Conservation (phyloP, 371 early-diverging fungal species). For the Chytridium lagenaria region DNA sequence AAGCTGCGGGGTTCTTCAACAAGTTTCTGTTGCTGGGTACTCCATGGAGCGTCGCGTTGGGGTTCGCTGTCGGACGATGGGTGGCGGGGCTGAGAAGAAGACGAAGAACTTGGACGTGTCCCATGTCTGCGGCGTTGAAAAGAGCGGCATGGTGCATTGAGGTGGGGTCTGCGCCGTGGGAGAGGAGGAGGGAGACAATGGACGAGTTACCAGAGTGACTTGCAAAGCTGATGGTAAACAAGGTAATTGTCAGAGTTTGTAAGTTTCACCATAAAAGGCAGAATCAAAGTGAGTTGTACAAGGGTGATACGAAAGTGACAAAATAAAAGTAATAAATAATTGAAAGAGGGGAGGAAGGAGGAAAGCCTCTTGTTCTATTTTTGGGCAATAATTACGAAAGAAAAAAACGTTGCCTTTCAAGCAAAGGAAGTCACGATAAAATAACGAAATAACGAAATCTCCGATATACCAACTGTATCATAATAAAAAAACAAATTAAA, state of each 20-base stretch:
- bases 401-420: too few species aligned
- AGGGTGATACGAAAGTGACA: too few species aligned
- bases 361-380: too few species aligned
- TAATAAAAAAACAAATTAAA: background rate
- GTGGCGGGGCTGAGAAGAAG: background rate
- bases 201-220: background rate
- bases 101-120: background rate
- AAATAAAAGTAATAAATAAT: background rate
- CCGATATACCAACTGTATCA: too few species aligned
- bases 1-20: background rate
- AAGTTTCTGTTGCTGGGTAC: background rate
- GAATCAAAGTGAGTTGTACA: too few species aligned
- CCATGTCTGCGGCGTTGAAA: constrained; percentile 3
- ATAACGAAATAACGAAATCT: too few species aligned
- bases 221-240: background rate
- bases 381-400: too few species aligned
- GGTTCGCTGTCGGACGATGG: background rate
- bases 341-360: background rate
- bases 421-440: too few species aligned
- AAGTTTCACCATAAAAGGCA: too few species aligned
- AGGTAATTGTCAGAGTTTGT: background rate
- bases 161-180: constrained; percentile 1
- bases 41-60: background rate
- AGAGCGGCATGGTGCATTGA: constrained; percentile 7
- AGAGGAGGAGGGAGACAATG: constrained; percentile 10